Conservation (phyloP, 352 stramenopile genomes). For the Pythium brachiatum region DNA sequence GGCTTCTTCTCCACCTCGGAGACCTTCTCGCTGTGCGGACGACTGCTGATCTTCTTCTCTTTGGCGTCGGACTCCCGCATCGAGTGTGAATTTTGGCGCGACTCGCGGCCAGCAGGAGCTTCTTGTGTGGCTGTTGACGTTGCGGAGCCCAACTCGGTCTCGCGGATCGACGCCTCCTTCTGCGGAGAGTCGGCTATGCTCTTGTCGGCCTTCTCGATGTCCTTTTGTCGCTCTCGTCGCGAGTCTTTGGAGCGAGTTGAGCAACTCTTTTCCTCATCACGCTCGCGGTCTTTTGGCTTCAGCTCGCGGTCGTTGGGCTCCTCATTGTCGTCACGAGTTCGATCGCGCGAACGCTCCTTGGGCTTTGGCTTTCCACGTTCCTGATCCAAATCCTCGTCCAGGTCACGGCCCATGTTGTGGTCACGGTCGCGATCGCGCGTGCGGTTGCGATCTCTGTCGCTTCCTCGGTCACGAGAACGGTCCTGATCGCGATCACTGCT, state of each 20-base stretch:
- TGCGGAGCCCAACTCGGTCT: constrained; percentile 7
- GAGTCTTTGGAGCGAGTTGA: background rate
- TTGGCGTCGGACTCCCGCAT: constrained; percentile 20
- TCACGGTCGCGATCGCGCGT: background rate
- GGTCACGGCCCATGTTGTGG: background rate
- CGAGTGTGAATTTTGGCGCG: constrained; percentile 18
- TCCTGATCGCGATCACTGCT: constrained; percentile 9
- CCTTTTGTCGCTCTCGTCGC: background rate
- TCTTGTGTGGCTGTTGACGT: background rate
- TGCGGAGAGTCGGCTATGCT: background rate
- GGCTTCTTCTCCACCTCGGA: constrained; percentile 7
- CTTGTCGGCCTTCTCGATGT: background rate
- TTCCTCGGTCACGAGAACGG: background rate
- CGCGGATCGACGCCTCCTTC: constrained; percentile 13
- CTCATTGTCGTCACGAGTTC: background rate
- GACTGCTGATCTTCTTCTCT: constrained; percentile 18
- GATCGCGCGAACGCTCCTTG: background rate
- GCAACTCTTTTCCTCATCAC: background rate
- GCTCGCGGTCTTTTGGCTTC: background rate
- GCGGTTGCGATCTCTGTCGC: background rate
- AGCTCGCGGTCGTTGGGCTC: background rate
- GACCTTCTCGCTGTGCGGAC: constrained; percentile 2
- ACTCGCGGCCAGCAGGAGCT: background rate
- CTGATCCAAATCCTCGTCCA: background rate
- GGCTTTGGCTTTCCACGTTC: background rate